These are phyloP conservation scores for Penstemon eatonii DNA, from an alignment of 257 asterid species.

Conservation along the genomic window DNA sequence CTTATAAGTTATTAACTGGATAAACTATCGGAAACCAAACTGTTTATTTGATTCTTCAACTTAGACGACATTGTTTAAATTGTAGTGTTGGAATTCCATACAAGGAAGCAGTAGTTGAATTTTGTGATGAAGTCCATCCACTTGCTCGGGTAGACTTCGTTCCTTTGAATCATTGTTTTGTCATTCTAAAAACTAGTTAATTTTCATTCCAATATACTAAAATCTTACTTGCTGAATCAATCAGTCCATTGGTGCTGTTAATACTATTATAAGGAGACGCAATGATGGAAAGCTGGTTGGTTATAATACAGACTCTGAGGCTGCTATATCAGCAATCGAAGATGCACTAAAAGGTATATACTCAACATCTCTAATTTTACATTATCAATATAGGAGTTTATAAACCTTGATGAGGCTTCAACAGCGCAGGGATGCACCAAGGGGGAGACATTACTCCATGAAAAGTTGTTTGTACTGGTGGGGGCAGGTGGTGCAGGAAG, in stretches of 20 bases:
- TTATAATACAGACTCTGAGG: conserved; percentile 72
- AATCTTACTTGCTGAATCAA: conserved; percentile 27
- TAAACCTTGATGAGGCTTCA: background rate
- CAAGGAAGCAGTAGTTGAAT: conserved; percentile 61
- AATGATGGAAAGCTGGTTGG: conserved; percentile 66
- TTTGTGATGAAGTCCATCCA: conserved; percentile 68
- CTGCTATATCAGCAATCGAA: conserved; percentile 68
- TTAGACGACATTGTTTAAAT: conserved; percentile 4
- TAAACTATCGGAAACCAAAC: too few species aligned
- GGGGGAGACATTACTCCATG: conserved; percentile 33
- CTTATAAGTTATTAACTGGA: too few species aligned
- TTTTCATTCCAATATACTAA: background rate
- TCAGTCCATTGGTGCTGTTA: conserved; percentile 64
- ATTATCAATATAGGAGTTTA: too few species aligned
- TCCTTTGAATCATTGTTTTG: too few species aligned
- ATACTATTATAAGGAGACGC: conserved; percentile 55
- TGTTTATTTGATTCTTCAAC: too few species aligned
- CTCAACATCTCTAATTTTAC: background rate
- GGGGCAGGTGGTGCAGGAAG: conserved; percentile 87
- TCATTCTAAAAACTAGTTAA: too few species aligned
- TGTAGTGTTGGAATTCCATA: conserved; percentile 69
- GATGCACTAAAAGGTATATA: conserved; percentile 58
- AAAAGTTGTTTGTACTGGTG: conserved; percentile 56
- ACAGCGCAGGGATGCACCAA: conserved; percentile 35
- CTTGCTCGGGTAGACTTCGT: conserved; percentile 50